Conservation (phyloP, 495 filamentous ascomycete genomes). For the Cercophora newfieldiana region DNA sequence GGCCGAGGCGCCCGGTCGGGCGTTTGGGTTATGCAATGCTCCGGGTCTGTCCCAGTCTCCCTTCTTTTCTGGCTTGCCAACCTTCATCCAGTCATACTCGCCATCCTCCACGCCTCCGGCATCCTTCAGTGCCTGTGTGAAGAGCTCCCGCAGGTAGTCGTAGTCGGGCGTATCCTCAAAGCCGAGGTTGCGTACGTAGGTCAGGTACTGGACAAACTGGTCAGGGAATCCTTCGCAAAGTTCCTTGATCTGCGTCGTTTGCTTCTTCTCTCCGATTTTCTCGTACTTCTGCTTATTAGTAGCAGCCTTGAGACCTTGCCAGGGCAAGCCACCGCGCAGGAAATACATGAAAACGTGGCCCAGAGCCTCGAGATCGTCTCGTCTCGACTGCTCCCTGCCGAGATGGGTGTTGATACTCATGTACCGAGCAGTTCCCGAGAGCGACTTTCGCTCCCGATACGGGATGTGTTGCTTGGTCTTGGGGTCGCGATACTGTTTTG, state of each 20-base stretch:
- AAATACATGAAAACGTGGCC: slow-evolving; percentile 99
- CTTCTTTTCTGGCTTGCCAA: slow-evolving; percentile 94
- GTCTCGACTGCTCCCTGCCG: slow-evolving; percentile 90
- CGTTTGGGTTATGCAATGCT: slow-evolving; percentile 68
- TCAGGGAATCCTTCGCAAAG: slow-evolving; percentile 96
- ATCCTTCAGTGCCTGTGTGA: slow-evolving; percentile 95
- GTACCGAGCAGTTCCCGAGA: slow-evolving; percentile 96
- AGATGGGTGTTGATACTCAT: slow-evolving; percentile 99
- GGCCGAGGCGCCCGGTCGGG: slow-evolving; percentile 70
- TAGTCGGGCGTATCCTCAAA: slow-evolving; percentile 99
- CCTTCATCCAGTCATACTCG: slow-evolving; percentile 99
- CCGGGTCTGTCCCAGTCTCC: slow-evolving; percentile 68
- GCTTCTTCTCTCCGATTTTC: slow-evolving; percentile 99
- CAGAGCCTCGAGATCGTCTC: slow-evolving; percentile 94
- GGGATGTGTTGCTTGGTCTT: slow-evolving; percentile 99
- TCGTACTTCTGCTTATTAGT: slow-evolving; percentile 99
- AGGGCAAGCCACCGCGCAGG: slow-evolving; percentile 89
- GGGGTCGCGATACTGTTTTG: slow-evolving; percentile 97
- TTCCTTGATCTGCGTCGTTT: slow-evolving; percentile 94
- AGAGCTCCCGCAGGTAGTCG: slow-evolving; percentile 93
- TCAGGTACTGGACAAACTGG: slow-evolving; percentile 96
- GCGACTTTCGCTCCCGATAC: slow-evolving; percentile 94
- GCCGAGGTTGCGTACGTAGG: slow-evolving; percentile 94
- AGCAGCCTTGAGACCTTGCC: slow-evolving; percentile 97
- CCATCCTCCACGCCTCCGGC: slow-evolving; percentile 95